These are phyloP conservation scores for Lactarius hatsudake DNA, from an alignment of 768 basidiomycete species.

Conservation along the genomic window DNA sequence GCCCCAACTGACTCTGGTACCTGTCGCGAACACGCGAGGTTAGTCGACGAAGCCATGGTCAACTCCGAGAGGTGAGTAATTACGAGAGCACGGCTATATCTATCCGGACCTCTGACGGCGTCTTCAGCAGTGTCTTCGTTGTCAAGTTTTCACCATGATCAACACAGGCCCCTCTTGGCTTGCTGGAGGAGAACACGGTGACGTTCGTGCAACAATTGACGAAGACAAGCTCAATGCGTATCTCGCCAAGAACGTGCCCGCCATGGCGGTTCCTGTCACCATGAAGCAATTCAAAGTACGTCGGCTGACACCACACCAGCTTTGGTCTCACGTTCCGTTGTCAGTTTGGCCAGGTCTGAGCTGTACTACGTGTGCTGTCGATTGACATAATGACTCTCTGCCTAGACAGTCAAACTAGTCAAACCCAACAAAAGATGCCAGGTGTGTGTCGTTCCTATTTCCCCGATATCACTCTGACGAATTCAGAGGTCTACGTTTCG, in stretches of 20 bases:
- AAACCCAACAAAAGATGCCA: constrained; percentile 92
- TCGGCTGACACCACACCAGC: neutral
- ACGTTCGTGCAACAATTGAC: constrained; percentile 69
- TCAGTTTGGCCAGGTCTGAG: constrained; percentile 80
- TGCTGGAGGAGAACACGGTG: constrained; percentile 74
- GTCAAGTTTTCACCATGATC: constrained; percentile 16
- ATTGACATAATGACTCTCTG: neutral
- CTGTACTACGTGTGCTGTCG: neutral
- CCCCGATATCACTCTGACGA: constrained; percentile 5
- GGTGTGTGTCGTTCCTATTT: constrained; percentile 40
- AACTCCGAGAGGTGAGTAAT: neutral
- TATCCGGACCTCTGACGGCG: no score
- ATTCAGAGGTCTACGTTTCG: constrained; percentile 55
- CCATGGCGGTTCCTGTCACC: constrained; percentile 59
- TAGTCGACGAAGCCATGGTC: no score
- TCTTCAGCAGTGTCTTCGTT: no score
- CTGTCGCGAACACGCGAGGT: no score
- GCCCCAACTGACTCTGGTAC: no score
- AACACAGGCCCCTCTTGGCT: constrained; percentile 38
- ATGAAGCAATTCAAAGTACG: constrained; percentile 93
- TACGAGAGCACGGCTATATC: neutral
- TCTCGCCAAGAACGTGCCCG: constrained; percentile 53
- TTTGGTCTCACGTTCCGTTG: neutral
- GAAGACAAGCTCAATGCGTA: constrained; percentile 61
- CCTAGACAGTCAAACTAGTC: constrained; percentile 64